A percentile compares a stretch with the other conserved stretches of the same genome.
Evolutionary conservation across 2,329 filamentous ascomycete species (phyloP).

Genomic region (Myriosclerotinia duriaeana): DNA sequence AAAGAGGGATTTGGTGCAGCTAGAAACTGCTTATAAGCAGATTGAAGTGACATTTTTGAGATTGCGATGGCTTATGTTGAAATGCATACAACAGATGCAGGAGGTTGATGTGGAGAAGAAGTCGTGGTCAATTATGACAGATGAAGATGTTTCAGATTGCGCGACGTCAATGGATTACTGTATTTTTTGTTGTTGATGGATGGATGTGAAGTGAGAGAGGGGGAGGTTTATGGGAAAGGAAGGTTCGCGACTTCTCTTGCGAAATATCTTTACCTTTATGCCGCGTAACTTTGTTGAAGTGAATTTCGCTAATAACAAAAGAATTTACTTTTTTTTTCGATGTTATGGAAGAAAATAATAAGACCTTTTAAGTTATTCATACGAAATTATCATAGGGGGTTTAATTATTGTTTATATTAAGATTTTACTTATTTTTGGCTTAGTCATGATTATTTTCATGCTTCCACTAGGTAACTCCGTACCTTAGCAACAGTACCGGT

Average conservation of each 20-base stretch:
- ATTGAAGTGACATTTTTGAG: constrained; percentile 49
- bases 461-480: no score
- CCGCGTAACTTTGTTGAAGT: not conserved
- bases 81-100: constrained; percentile 14
- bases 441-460: not conserved
- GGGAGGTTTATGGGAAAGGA: not conserved
- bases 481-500: not conserved
- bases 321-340: not conserved
- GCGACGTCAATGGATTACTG: not conserved
- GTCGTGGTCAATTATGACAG: not conserved
- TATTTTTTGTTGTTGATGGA: not conserved
- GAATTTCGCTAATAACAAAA: not conserved
- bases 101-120: constrained; percentile 6
- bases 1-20: constrained; percentile 62
- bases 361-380: not conserved
- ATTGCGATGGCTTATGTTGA: constrained; percentile 7
- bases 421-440: not conserved
- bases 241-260: not conserved
- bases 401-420: not conserved
- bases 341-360: not conserved
- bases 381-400: not conserved
- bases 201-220: not conserved
- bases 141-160: constrained; percentile 1
- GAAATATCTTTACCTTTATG: not conserved
- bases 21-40: constrained; percentile 71